Base-by-base conservation (phyloP, 2,329 filamentous ascomycete species). In the Cryphonectria naterciae region DNA sequence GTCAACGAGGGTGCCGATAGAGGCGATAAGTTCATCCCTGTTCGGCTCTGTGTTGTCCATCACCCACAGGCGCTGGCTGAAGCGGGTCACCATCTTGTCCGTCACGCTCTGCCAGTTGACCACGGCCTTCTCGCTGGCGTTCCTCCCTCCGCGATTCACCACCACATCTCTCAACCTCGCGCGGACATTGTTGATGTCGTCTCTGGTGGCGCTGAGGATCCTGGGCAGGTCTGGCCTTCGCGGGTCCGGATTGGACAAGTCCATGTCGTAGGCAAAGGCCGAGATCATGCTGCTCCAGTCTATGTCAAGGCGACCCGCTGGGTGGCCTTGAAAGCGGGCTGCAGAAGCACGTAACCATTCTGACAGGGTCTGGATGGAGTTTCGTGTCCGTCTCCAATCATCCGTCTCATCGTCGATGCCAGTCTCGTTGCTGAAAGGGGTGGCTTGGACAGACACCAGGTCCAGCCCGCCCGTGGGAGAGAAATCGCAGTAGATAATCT, bases 401-500 rank as follows among this genome's bases (percentile, higher is more conserved):
- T 70, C 60, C 7, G 43, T 39, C 2, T 63, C 10, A 1, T 32
- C 76, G 72, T 43, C 76, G 69, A 15, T 54, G 74, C 46, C 74
- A 65, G 64, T 79, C 65, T 77, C 68, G 56, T 73, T 71, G 32
- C 25, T 2, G 46, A 75, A 72, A 17, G 75, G 63, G 35, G 67
- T 71, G 35, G 68, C 78, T 75, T 43, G n/a, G 75, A 79, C 43
- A 75, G 75, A 78, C 1, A 83, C 72, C 25, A 80, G 76, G 19
- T 81, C 77, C 19, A 88, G 72, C 0, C 82, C 83, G 22, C 70
- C 74, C 4, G 58, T 67, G 2, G 79, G 73, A 11, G 75, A 74
- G 54, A 93, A 93, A 68, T 89, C 81, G 77, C 91, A 93, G 35
- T 91, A 82, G 65, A 93, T 90, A 63, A 92, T 83, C 78, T 93